phyloP scores from a whole-genome alignment of 805 yeast species.

The Clavispora phyllophila region DNA sequence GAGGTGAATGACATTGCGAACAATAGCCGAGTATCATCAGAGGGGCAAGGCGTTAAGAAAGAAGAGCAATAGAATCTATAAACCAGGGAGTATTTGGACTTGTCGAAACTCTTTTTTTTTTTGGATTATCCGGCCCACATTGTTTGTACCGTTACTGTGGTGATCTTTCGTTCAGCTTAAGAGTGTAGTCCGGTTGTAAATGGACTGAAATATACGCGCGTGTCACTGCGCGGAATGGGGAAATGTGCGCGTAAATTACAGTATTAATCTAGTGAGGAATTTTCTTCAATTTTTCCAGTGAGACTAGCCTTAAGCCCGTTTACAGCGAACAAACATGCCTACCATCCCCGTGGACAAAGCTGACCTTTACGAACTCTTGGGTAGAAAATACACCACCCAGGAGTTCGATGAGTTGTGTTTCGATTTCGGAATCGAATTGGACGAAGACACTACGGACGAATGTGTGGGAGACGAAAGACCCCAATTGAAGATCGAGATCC shows the following conservation, averaged over 20 bases:
- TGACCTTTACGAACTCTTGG: slow-evolving; percentile 81
- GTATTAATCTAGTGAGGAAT: slow-evolving; percentile 10
- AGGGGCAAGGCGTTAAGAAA: slow-evolving; percentile 1
- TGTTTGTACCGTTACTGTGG: too few relatives aligned
- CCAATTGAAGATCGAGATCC: slow-evolving; percentile 93
- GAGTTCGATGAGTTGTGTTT: slow-evolving; percentile 97
- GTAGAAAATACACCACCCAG: slow-evolving; percentile 56
- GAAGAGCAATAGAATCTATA: background rate
- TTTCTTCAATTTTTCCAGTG: slow-evolving; percentile 9
- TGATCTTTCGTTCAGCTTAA: too few relatives aligned
- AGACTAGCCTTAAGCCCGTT: background rate
- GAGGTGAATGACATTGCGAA: slow-evolving; percentile 44
- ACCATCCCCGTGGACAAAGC: slow-evolving; percentile 93
- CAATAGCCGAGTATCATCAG: slow-evolving; percentile 20
- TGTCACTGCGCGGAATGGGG: background rate
- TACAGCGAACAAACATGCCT: slow-evolving; percentile 59
- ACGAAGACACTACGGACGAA: slow-evolving; percentile 89
- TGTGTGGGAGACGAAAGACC: slow-evolving; percentile 80
- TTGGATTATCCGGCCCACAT: too few relatives aligned
- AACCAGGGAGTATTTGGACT: too few relatives aligned
- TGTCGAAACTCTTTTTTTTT: too few relatives aligned
- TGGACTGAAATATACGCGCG: background rate
- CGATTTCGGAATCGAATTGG: slow-evolving; percentile 95
- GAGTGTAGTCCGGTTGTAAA: background rate
- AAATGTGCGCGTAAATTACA: slow-evolving; percentile 9